phyloP scores from a whole-genome alignment of 1,139 yeast genomes.

The Barnettozyma hawaiiensis region DNA sequence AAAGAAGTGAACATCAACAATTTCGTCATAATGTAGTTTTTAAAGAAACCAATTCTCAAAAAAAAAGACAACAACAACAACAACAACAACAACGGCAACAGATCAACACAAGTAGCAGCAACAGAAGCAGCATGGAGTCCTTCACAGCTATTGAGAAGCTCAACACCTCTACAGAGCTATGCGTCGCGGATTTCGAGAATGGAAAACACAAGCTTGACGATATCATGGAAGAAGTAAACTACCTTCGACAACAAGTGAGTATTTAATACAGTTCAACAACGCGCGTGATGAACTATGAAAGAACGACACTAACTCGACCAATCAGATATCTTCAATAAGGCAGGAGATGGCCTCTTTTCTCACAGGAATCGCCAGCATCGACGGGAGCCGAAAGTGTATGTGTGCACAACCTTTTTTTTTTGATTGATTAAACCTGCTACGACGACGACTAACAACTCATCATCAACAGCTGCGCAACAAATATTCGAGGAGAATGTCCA shows the following conservation, averaged over 20 bases:
- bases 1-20: constrained; percentile 10
- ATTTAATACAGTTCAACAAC: too few relatives aligned
- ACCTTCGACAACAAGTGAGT: constrained; percentile 27
- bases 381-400: constrained; percentile 17
- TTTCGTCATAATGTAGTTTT: too few relatives aligned
- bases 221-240: constrained; percentile 31
- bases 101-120: too few relatives aligned
- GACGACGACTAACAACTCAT: not conserved
- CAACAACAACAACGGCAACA: not conserved
- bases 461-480: constrained; percentile 16
- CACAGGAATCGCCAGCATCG: constrained; percentile 18
- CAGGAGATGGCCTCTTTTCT: constrained; percentile 24
- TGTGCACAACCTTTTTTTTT: not conserved
- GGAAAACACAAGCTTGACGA: constrained; percentile 31
- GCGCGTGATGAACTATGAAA: too few relatives aligned
- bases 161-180: constrained; percentile 27
- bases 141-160: constrained; percentile 27
- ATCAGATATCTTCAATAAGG: constrained; percentile 22
- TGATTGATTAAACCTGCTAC: too few relatives aligned
- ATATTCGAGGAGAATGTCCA: constrained; percentile 23
- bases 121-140: constrained; percentile 24
- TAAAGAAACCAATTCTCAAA: not conserved
- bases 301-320: constrained; percentile 3
- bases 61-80: not conserved
- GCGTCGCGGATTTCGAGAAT: constrained; percentile 26